Evolutionary conservation across 2,329 filamentous ascomycete species (phyloP).

Genomic region (Paraphaeosphaeria minitans): DNA sequence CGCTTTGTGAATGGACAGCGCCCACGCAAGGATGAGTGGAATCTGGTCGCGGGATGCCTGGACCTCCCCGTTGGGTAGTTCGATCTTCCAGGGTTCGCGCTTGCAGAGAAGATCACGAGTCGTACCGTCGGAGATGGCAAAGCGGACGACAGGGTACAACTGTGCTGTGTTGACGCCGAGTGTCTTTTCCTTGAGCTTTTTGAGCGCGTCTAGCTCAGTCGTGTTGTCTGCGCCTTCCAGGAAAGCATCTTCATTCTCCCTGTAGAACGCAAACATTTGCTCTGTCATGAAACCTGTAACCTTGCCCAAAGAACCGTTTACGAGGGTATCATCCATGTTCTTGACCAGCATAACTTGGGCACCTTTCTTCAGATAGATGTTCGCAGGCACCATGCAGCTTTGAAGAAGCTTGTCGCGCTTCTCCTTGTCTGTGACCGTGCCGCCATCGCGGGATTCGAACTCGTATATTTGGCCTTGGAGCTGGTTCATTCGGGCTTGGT

Average conservation of each 20-base stretch:
- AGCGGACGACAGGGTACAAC: conserved; percentile 83
- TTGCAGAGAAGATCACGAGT: conserved; percentile 78
- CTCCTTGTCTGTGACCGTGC: conserved; percentile 67
- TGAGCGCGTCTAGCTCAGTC: conserved; percentile 54
- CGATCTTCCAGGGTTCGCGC: conserved; percentile 93
- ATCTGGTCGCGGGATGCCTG: conserved; percentile 78
- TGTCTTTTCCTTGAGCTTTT: conserved; percentile 52
- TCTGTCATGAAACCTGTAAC: conserved; percentile 81
- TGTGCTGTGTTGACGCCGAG: conserved; percentile 56
- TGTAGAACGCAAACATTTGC: conserved; percentile 63
- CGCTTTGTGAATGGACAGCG: conserved; percentile 95
- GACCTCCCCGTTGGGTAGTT: conserved; percentile 92
- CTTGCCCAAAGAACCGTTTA: conserved; percentile 92
- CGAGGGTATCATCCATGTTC: conserved; percentile 90
- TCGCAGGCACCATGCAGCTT: conserved; percentile 91
- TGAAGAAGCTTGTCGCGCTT: conserved; percentile 77
- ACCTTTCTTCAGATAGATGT: conserved; percentile 81
- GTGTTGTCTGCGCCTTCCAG: conserved; percentile 53
- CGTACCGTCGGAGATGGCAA: conserved; percentile 78
- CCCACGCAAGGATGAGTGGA: conserved; percentile 94
- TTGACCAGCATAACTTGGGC: conserved; percentile 99
- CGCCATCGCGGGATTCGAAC: conserved; percentile 77
- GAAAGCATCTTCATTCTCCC: conserved; percentile 62
- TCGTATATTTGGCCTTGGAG: conserved; percentile 70
- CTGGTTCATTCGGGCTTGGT: conserved; percentile 72